phyloP scores from a whole-genome alignment of 441 rosid species.

The Euphorbia schlechtendalii region DNA sequence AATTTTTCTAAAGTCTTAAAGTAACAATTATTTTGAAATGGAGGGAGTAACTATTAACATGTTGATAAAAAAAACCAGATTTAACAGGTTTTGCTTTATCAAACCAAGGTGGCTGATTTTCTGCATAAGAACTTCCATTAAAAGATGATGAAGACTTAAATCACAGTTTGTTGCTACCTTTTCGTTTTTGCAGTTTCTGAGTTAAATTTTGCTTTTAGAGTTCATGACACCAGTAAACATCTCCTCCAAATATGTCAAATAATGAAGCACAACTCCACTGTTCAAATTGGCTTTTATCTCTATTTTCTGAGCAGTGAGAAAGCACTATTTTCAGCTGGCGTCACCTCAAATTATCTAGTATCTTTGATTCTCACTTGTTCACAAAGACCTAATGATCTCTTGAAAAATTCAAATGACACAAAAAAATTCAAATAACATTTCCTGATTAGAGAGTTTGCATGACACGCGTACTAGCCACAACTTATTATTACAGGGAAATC shows the following conservation, averaged over 20 bases:
- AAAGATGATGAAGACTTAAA: background rate
- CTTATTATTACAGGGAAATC: constrained; percentile 28
- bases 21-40: too few species aligned
- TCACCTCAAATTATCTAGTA: background rate
- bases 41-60: too few species aligned
- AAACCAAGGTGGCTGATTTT: constrained; percentile 1
- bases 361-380: background rate
- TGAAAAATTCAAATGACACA: constrained; percentile 13
- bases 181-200: background rate
- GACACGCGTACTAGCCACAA: constrained; percentile 13
- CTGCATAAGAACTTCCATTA: background rate
- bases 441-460: constrained; percentile 21
- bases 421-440: constrained; percentile 4
- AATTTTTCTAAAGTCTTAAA: too few species aligned
- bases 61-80: background rate
- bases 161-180: background rate
- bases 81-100: background rate
- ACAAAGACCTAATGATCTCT: constrained; percentile 1
- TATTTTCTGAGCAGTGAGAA: too few species aligned
- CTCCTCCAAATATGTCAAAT: too few species aligned
- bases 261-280: background rate
- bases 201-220: background rate
- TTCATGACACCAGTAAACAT: background rate
- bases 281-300: background rate
- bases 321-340: background rate